Evolutionary conservation across 208 protist genomes (phyloP), one percentile per base, ranked within the genome.

Genomic region (Porcisia hertigi): DNA sequence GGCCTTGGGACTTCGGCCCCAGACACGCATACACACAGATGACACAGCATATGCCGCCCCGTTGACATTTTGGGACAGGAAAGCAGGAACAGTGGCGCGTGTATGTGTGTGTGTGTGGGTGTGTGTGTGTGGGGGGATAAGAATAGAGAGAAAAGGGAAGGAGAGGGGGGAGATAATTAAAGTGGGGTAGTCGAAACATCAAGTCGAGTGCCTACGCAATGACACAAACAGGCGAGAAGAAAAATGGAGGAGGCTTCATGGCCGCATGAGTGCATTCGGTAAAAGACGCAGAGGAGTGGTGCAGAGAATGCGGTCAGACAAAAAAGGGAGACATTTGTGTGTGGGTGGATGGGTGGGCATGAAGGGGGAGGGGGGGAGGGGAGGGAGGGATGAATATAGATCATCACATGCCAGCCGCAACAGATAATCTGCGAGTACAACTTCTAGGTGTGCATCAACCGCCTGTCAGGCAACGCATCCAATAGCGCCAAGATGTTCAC

Each of bases 401-500:
- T 11, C 23, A 5, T 25, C 16, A 23, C 47, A 20, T 30, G n/a
- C 30, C 3, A 57, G 25, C n/a, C 53, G 63, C 18, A 36, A 57
- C 20, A 57, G 43, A 71, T 30, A 39, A 30, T 47, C 47, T 30
- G 73, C 11, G 71, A 60, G 39, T 30, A 60, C 25, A 54, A 74
- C 11, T 62, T 25, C 66, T 71, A 57, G 20, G 39, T 72, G 49
- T 67, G 25, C 47, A 67, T 72, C 6, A 25, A 41, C 1, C 72
- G 78, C 0, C 73, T 76, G 63, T 86, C 82, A 3, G 82, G 82
- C 49, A 86, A 59, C 20, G 77, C 75, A 11, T 86, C 75, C 43
- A 86, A 67, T 49, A 86, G 30, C 7, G 64, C 82, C 74, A 86
- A 55, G 30, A 86, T 81, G 59, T 65, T 82, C 60, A 74, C 59